phyloP scores from a whole-genome alignment of 2,329 filamentous ascomycete genomes.

The Monosporascus sp. region DNA sequence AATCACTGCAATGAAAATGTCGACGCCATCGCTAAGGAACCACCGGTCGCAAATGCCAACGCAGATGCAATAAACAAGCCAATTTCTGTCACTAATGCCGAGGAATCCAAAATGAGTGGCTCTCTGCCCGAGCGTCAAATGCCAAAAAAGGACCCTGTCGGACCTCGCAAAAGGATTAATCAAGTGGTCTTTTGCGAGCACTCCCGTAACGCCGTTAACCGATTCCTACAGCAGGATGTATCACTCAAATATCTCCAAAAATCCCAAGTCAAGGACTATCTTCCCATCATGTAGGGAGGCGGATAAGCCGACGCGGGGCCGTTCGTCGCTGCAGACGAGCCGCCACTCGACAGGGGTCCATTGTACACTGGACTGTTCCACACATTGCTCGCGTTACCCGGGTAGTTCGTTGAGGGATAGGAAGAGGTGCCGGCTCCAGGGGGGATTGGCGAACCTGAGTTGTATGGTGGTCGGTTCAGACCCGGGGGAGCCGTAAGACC shows the following conservation, averaged over 20 bases:
- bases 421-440: conserved; percentile 17
- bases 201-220: conserved; percentile 13
- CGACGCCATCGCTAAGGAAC: conserved; percentile 25
- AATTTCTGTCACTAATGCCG: background rate
- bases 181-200: background rate
- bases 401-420: conserved; percentile 17
- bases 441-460: conserved; percentile 11
- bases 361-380: conserved; percentile 21
- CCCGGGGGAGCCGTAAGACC: conserved; percentile 74
- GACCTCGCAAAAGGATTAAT: background rate
- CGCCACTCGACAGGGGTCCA: conserved; percentile 17
- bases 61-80: conserved; percentile 21
- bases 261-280: conserved; percentile 9
- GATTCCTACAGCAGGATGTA: conserved; percentile 13
- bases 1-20: conserved; percentile 22
- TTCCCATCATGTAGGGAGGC: conserved; percentile 21
- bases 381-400: conserved; percentile 12
- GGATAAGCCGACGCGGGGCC: conserved; percentile 16
- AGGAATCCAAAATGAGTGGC: background rate
- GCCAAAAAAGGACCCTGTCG: conserved; percentile 3
- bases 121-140: conserved; percentile 13
- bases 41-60: conserved; percentile 24
- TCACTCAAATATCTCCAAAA: background rate
- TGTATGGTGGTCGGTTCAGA: conserved; percentile 33
- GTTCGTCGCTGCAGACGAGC: conserved; percentile 17